phyloP scores from a whole-genome alignment of 495 filamentous ascomycete species.

The Penicillium roqueforti region DNA sequence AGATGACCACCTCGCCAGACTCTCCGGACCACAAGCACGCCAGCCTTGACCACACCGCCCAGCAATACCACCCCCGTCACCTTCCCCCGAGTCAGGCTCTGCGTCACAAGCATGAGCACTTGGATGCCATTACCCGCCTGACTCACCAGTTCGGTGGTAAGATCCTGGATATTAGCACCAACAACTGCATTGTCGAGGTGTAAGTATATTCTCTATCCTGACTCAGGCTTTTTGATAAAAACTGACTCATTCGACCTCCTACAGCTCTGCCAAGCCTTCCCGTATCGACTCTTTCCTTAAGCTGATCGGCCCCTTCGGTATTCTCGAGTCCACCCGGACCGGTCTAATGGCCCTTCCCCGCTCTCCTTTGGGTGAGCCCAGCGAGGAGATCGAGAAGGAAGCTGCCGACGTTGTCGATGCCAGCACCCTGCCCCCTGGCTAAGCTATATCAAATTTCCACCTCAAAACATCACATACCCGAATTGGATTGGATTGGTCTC shows the following conservation, averaged over 20 bases:
- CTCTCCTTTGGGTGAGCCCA: constrained; percentile 73
- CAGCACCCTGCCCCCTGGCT: constrained; percentile 89
- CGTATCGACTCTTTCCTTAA: constrained; percentile 98
- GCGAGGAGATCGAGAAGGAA: constrained; percentile 71
- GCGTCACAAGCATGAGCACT: constrained; percentile 93
- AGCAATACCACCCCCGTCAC: constrained; percentile 75
- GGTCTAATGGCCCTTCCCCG: constrained; percentile 95
- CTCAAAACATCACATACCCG: constrained; percentile 23
- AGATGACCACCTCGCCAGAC: constrained; percentile 53
- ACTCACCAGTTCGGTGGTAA: constrained; percentile 98
- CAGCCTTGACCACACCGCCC: constrained; percentile 20
- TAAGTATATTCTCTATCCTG: constrained; percentile 47
- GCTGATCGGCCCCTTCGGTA: constrained; percentile 90
- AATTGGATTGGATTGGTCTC: constrained; percentile 21
- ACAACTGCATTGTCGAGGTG: constrained; percentile 97
- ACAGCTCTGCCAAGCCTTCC: constrained; percentile 82
- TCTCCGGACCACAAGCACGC: constrained; percentile 29
- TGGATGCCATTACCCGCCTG: constrained; percentile 89
- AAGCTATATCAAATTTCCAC: constrained; percentile 30
- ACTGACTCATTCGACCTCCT: neutral
- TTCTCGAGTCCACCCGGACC: constrained; percentile 90
- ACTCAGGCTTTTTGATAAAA: neutral
- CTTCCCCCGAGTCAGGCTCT: constrained; percentile 82
- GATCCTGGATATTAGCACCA: constrained; percentile 94
- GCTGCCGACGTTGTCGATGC: constrained; percentile 90